A percentile compares a stretch with the other conserved stretches of the same genome.
Evolutionary conservation across 345 rosid genomes (phyloP).

Genomic region (Noccaea caerulescens): DNA sequence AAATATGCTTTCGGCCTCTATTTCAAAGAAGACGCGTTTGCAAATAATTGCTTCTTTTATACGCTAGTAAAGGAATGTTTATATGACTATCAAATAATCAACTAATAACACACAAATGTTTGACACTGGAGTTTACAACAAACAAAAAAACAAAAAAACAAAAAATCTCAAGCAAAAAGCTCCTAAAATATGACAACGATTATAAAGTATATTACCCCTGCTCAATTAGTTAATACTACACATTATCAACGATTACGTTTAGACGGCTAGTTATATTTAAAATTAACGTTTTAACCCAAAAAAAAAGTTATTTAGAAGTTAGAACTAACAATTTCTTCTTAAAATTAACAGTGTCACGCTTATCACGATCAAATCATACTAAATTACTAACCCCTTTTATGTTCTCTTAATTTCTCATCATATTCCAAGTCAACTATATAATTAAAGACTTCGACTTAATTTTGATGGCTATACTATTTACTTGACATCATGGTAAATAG

Average conservation of each 20-base stretch:
- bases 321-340: background rate
- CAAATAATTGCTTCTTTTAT: conserved; percentile 1
- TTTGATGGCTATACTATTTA: conserved; percentile 23
- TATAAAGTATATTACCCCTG: background rate
- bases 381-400: too few relatives aligned
- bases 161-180: background rate
- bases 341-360: background rate
- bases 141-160: background rate
- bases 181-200: background rate
- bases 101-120: background rate
- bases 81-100: background rate
- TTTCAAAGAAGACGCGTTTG: conserved; percentile 23
- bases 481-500: conserved; percentile 1
- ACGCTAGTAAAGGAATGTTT: background rate
- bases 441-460: background rate
- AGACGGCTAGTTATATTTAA: background rate
- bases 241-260: background rate
- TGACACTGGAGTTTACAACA: background rate
- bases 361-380: background rate
- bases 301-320: too few relatives aligned
- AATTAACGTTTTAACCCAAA: background rate
- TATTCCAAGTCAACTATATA: conserved; percentile 14
- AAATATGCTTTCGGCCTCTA: background rate
- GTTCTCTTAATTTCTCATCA: background rate
- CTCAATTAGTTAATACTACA: background rate